Evolutionary conservation across 2,329 filamentous ascomycete species (phyloP), one percentile per base, ranked within the genome.

Genomic region (Stagonosporopsis tanaceti): DNA sequence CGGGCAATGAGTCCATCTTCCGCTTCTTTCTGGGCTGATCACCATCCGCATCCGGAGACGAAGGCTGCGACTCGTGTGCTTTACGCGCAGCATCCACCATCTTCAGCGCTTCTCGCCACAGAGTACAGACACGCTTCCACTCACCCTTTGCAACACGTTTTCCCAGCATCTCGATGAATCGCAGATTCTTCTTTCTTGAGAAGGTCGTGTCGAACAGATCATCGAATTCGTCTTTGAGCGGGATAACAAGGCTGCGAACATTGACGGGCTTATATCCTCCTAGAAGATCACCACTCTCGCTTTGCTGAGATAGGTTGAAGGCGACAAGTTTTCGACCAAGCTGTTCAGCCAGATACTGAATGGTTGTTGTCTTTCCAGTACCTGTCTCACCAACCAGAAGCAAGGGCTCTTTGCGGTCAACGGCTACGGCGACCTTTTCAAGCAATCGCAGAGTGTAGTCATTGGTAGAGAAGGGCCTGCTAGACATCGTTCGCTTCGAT

Each of bases 311-410:
- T 73, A 99, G 77, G 72, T 99, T 99, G 71, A 99, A 93, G 2
- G 93, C 92, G 0, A 93, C 90, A 12, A 99, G 84, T 68, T 92
- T 96, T 71, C 93, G 90, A 1, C 93, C 92, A 27, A 97, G 83
- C 3, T 89, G 85, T 56, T 90, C 88, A 0, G 95, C 93, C 53
- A 99, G 82, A 72, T 97, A 93, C 75, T 99, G 95, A 14, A 99
- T 89, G 25, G 95, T 91, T 0, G 95, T 97, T 0, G 95, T 99
- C 78, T 99, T 99, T 68, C 95, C 95, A 47, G 97, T 97, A 80
- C 95, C 95, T 7, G 95, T 99, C 79, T 99, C 95, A 72, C 95
- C 95, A n/a, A 99, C 95, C 27, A 99, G 86, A 17, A 99, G 80
- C 1, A 97, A 86, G 4, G 96, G 93, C 70, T 99, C 95, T n/a